These are phyloP conservation scores for Akanthomyces uredinophilus DNA, from an alignment of 2,329 filamentous ascomycete species.

Conservation along the genomic window DNA sequence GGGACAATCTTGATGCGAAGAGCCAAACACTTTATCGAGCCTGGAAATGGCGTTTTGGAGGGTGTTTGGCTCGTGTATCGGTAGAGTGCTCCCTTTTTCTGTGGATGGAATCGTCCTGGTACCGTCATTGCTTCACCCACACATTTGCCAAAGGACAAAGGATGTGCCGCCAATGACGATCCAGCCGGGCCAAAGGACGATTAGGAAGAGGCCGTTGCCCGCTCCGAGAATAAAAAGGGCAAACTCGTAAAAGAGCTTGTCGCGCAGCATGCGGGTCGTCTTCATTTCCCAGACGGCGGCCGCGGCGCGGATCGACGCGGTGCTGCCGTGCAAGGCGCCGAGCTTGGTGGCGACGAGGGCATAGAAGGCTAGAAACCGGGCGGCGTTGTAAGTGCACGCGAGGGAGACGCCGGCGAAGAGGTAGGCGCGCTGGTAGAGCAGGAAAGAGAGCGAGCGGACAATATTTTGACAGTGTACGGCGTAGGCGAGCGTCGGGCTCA, in stretches of 20 bases:
- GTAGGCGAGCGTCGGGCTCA: conserved; percentile 31
- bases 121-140: conserved; percentile 24
- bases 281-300: conserved; percentile 35
- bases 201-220: conserved; percentile 42
- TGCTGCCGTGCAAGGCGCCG: conserved; percentile 25
- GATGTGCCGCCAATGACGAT: conserved; percentile 37
- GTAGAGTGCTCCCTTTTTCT: background rate
- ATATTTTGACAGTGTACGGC: conserved; percentile 32
- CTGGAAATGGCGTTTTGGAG: background rate
- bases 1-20: background rate
- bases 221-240: conserved; percentile 46
- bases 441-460: conserved; percentile 26
- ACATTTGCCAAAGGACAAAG: conserved; percentile 30
- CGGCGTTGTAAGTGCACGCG: conserved; percentile 21
- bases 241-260: conserved; percentile 48
- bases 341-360: conserved; percentile 26
- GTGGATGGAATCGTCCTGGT: background rate
- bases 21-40: background rate
- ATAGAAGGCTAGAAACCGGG: conserved; percentile 23
- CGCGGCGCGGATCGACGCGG: conserved; percentile 25
- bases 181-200: conserved; percentile 57
- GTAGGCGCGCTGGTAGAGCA: conserved; percentile 28
- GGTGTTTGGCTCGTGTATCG: background rate
- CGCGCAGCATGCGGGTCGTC: conserved; percentile 33
- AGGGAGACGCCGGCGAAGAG: conserved; percentile 27